Conservation (phyloP, 2,329 filamentous ascomycete species). For the Metarhizium humberi region DNA sequence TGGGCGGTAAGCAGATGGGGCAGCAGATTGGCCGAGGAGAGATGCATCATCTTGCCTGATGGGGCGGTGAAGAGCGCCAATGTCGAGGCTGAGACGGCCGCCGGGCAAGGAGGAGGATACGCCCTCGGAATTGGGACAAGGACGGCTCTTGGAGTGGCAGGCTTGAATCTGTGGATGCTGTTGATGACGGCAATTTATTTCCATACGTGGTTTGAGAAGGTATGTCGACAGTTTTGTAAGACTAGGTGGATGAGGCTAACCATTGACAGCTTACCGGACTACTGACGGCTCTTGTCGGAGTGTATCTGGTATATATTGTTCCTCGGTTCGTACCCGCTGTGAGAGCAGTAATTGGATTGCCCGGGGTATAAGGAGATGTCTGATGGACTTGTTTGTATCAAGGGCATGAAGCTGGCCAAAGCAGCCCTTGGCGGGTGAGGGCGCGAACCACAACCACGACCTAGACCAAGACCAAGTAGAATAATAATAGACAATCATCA, state of each 20-base stretch:
- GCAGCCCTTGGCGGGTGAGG: too few species aligned
- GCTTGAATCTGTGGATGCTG: slow-evolving; percentile 85
- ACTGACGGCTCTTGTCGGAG: slow-evolving; percentile 33
- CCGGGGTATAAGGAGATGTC: slow-evolving; percentile 32
- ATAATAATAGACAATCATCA: too few species aligned
- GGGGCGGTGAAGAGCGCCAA: slow-evolving; percentile 54
- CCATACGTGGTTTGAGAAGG: slow-evolving; percentile 98
- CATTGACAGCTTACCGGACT: slow-evolving; percentile 42
- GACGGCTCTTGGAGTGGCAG: slow-evolving; percentile 55
- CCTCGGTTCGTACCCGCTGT: slow-evolving; percentile 40
- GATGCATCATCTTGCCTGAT: slow-evolving; percentile 55
- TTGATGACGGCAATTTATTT: slow-evolving; percentile 98
- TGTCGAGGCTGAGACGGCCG: slow-evolving; percentile 30
- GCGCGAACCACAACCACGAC: too few species aligned
- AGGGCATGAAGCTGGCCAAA: background rate
- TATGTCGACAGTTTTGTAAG: slow-evolving; percentile 24
- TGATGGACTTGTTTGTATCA: background rate
- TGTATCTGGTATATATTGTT: slow-evolving; percentile 42
- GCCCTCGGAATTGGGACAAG: slow-evolving; percentile 38
- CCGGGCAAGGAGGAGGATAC: slow-evolving; percentile 15
- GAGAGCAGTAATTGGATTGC: slow-evolving; percentile 37
- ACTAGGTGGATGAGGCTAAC: slow-evolving; percentile 13
- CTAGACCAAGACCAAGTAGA: too few species aligned
- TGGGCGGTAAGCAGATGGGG: slow-evolving; percentile 44
- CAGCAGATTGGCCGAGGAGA: slow-evolving; percentile 43